Evolutionary conservation across 1,139 yeast genomes (phyloP), one percentile per base, ranked within the genome.

Genomic region (Debaryomyces sp.): DNA sequence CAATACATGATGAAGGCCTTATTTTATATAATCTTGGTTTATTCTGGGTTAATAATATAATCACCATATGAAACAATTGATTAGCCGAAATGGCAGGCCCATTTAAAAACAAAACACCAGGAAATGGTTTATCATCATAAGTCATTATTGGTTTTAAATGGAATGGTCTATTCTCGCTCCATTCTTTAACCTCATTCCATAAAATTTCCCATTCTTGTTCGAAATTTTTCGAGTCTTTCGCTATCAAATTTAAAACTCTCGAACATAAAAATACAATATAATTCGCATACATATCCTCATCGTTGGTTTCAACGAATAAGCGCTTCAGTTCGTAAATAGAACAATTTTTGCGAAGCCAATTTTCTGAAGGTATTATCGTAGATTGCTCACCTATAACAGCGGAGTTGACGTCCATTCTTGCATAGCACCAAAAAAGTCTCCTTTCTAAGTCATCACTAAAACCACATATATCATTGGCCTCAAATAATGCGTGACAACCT

Each of bases 281-380:
- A 53, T 73, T 73, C 4, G 76, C 73, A 52, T 70, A 73, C 74
- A 70, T 69, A 47, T 71, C 77, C 46, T 61, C 60, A 32, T 59
- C 56, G 5, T 54, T 49, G 7, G 55, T 58, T 18, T 52, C 52
- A 21, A 29, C 39, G 46, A 68, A 68, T 18, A 64, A 42, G 21
- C 51, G 50, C 23, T 53, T 55, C 43, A 67, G 68, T 13, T 59
- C 62, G 43, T 58, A 53, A 21, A 62, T 46, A 5, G 59, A 48
- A n/a, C 46, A 47, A 22, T 63, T 63, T 9, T 50, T 53, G 0
- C 75, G 75, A 2, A 71, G 47, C 77, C 77, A 72, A 42, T 57
- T 55, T 30, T 59, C 62, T 21, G 64, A 58, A 7, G 65, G 65
- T 9, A 70, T 63, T 48, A 69, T 62, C 0, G 75, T 71, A 2